Evolutionary conservation across 2,329 filamentous ascomycete genomes (phyloP), one percentile per base, ranked within the genome.

Genomic region (Aplosporella prunicola): DNA sequence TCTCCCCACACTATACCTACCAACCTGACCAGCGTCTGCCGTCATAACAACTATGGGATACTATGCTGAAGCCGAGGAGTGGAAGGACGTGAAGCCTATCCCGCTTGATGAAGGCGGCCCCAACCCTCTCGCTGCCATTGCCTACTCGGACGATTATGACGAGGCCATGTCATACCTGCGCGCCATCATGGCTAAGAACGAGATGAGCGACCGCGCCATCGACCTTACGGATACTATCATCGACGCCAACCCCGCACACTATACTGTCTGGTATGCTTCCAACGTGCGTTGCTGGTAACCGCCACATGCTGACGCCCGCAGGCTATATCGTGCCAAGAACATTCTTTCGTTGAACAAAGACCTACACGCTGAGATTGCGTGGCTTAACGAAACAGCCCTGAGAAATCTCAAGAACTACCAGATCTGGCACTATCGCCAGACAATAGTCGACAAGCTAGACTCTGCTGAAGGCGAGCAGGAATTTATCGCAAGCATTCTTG

Each of bases 401-500:
- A 70, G 76, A 40, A 81, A 94, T 57, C 78, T 93, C 52, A 98
- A 98, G 62, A 98, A 96, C 66, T 98, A 98, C 66, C 91, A 98
- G 64, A 98, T 98, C 60, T 98, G 91, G 74, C 62, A 83, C 75
- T 65, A 80, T 64, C 57, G 72, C 49, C 57, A 78, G 68, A 56
- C 63, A 58, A 69, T 65, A 60, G 72, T 65, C 43, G 78, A 67
- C 49, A 69, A 69, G 41, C 64, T 74, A 10, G 67, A 56, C 13
- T 70, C 85, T 35, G 76, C 74, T 9, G 57, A 68, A 4, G 74
- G 73, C 3, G 91, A 98, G 63, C 68, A 72, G 14, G 69, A 69
- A 10, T 96, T 96, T 58, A 73, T 95, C 42, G 72, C 71, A 41
- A 62, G 71, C 31, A 96, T 98, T 74, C 79, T 98, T 38, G 73